A percentile compares a stretch with the other conserved stretches of the same genome.
phyloP scores from a whole-genome alignment of 1,284 basidiomycete genomes.

The Ustanciosporium gigantosporum region DNA sequence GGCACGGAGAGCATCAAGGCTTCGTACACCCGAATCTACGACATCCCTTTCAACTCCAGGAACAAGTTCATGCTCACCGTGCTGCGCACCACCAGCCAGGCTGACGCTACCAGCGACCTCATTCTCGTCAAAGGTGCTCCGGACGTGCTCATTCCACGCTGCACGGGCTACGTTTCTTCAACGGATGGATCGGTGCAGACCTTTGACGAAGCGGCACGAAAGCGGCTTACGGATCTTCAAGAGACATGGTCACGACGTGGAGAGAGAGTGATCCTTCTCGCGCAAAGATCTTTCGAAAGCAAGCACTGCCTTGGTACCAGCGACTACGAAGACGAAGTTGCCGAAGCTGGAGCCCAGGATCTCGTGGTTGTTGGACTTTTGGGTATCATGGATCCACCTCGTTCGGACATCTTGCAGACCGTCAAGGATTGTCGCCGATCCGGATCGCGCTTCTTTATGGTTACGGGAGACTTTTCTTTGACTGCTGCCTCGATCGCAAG shows the following conservation, averaged over 20 bases:
- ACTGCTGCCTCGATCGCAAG: slow-evolving; percentile 69
- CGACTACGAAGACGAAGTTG: slow-evolving; percentile 15
- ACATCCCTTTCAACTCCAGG: slow-evolving; percentile 67
- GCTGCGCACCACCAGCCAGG: background rate
- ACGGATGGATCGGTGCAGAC: slow-evolving; percentile 15
- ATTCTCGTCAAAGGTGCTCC: slow-evolving; percentile 52
- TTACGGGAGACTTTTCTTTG: slow-evolving; percentile 69
- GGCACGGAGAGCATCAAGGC: background rate
- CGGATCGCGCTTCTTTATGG: slow-evolving; percentile 72
- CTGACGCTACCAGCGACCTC: slow-evolving; percentile 16
- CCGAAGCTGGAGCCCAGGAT: slow-evolving; percentile 50
- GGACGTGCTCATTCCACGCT: slow-evolving; percentile 62
- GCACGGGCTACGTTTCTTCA: slow-evolving; percentile 23
- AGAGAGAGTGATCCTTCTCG: slow-evolving; percentile 68
- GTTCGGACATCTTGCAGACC: slow-evolving; percentile 67
- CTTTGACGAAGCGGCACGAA: slow-evolving; percentile 13
- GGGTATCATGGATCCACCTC: slow-evolving; percentile 71
- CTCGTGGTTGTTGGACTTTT: slow-evolving; percentile 70
- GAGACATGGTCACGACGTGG: slow-evolving; percentile 67
- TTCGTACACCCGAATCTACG: background rate
- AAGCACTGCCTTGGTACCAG: slow-evolving; percentile 19
- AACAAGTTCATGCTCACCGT: slow-evolving; percentile 71
- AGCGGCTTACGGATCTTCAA: slow-evolving; percentile 29
- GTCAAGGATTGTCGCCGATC: slow-evolving; percentile 67
- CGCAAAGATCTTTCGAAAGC: too few relatives aligned